Conservation (phyloP, 768 basidiomycete genomes). For the Royoungia palumana region DNA sequence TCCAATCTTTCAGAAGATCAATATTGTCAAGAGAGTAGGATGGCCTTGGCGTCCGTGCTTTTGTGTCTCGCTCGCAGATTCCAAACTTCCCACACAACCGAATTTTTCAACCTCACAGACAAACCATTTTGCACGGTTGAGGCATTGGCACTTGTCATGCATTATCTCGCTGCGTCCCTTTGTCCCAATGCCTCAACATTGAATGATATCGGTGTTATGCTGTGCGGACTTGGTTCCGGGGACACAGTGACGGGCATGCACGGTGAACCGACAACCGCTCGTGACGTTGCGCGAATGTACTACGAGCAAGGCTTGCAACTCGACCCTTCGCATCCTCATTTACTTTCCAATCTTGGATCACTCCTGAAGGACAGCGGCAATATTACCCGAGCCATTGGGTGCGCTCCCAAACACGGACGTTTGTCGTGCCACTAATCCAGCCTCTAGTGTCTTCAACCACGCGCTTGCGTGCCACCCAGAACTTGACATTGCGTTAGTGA, state of each 20-base stretch:
- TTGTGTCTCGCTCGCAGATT: slow-evolving; percentile 46
- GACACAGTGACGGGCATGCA: slow-evolving; percentile 19
- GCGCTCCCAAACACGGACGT: slow-evolving; percentile 6
- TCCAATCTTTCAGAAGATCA: slow-evolving; percentile 28
- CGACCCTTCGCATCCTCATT: slow-evolving; percentile 46
- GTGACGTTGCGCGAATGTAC: slow-evolving; percentile 40
- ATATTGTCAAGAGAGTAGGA: slow-evolving; percentile 21
- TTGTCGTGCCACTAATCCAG: slow-evolving; percentile 2
- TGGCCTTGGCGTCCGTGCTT: slow-evolving; percentile 39
- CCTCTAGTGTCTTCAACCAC: slow-evolving; percentile 37
- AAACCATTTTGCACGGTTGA: slow-evolving; percentile 33
- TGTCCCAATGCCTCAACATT: slow-evolving; percentile 44
- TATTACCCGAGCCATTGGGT: slow-evolving; percentile 41
- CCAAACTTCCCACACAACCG: slow-evolving; percentile 32
- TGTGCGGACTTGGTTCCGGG: slow-evolving; percentile 34
- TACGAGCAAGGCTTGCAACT: slow-evolving; percentile 44
- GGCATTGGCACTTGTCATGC: slow-evolving; percentile 42
- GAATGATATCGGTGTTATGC: slow-evolving; percentile 50
- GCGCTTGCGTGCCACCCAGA: slow-evolving; percentile 42
- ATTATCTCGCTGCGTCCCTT: slow-evolving; percentile 46
- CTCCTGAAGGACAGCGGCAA: slow-evolving; percentile 49
- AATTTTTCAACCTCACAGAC: slow-evolving; percentile 21
- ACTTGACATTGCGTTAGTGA: slow-evolving; percentile 50
- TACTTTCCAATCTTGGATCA: slow-evolving; percentile 50
- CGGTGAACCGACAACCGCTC: slow-evolving; percentile 24